phyloP scores from a whole-genome alignment of 2,329 filamentous ascomycete genomes.

The Colletotrichum acutatum region DNA sequence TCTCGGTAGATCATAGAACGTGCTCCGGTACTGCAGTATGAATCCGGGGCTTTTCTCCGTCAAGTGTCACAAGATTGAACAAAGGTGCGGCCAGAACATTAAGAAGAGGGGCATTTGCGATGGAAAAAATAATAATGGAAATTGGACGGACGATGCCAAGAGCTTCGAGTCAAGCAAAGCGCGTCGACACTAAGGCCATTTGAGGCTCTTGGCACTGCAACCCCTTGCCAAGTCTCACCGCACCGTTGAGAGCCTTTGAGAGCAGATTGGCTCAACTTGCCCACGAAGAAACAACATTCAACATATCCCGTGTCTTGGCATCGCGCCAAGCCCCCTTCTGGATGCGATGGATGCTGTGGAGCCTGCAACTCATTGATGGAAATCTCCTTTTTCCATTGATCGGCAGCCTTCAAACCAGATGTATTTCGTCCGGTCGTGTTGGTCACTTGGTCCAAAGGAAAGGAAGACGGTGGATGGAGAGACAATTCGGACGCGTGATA shows the following conservation, averaged over 20 bases:
- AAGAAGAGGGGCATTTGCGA: neutral
- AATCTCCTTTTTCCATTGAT: conserved; percentile 22
- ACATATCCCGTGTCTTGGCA: conserved; percentile 26
- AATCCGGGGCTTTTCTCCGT: conserved; percentile 23
- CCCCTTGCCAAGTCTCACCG: conserved; percentile 19
- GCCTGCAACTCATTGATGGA: conserved; percentile 31
- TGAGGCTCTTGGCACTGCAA: conserved; percentile 7
- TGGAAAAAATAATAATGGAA: neutral
- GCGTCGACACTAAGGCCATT: neutral
- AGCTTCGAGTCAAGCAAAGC: conserved; percentile 21
- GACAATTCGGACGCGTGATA: neutral
- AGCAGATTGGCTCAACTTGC: conserved; percentile 4
- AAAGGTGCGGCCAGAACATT: neutral
- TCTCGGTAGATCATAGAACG: conserved; percentile 31
- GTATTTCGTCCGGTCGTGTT: neutral
- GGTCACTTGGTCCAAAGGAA: no score
- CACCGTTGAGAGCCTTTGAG: neutral
- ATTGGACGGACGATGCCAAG: conserved; percentile 35
- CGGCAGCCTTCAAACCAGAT: neutral
- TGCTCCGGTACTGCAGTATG: conserved; percentile 19
- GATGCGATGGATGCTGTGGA: conserved; percentile 1
- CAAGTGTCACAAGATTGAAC: neutral
- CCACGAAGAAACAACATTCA: neutral
- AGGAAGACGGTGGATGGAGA: neutral
- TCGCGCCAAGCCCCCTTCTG: conserved; percentile 4